Evolutionary conservation across 192 early-diverging fungal genomes (phyloP).

Genomic region (Bifiguratus adelaidae): DNA sequence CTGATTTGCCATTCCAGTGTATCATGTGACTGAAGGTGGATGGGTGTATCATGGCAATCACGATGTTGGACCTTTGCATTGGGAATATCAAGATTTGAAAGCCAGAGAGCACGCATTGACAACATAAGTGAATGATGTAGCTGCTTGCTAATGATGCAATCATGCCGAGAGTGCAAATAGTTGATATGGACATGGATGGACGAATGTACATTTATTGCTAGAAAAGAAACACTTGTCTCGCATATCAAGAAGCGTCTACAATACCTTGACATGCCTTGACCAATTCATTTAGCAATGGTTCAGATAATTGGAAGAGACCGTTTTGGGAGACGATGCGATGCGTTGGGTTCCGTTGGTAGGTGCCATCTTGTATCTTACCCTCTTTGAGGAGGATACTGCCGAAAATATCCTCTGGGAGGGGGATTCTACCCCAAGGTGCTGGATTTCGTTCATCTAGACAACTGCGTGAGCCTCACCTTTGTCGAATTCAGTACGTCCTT

Average conservation of each 20-base stretch:
- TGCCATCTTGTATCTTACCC: conserved; percentile 28
- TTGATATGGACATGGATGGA: too few relatives aligned
- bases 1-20: conserved; percentile 56
- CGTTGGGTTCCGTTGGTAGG: conserved; percentile 46
- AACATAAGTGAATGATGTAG: too few relatives aligned
- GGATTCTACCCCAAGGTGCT: conserved; percentile 34
- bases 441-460: conserved; percentile 19
- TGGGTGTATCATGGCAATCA: conserved; percentile 79
- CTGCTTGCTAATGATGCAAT: too few relatives aligned
- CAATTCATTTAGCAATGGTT: conserved; percentile 26
- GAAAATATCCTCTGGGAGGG: conserved; percentile 49
- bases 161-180: too few relatives aligned
- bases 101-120: too few relatives aligned
- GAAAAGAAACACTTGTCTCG: too few relatives aligned
- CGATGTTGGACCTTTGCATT: conserved; percentile 83
- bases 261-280: conserved; percentile 6
- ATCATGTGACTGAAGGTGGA: conserved; percentile 84
- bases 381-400: conserved; percentile 39
- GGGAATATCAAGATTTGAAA: conserved; percentile 38
- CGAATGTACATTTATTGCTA: too few relatives aligned
- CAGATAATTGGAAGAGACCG: conserved; percentile 40
- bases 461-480: background rate
- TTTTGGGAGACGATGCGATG: conserved; percentile 39
- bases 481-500: background rate
- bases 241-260: too few relatives aligned